Evolutionary conservation across 495 filamentous ascomycete species (phyloP).

Genomic region (Lasiosphaeria ovina): DNA sequence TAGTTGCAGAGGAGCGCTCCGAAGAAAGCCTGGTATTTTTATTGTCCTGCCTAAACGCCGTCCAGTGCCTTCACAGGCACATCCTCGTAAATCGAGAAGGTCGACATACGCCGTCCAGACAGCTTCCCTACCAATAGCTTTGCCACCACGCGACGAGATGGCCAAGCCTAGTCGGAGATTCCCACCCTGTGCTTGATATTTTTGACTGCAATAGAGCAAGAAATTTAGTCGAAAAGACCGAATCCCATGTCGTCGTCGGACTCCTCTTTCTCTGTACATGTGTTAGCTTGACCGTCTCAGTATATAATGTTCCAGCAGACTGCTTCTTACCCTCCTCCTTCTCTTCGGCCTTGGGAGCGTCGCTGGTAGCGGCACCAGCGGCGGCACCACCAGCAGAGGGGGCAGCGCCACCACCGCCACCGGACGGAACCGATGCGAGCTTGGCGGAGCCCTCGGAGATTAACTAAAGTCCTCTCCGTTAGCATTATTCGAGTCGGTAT

Average conservation of each 20-base stretch:
- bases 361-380: slow-evolving; percentile 65
- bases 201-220: slow-evolving; percentile 6
- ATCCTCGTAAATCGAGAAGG: slow-evolving; percentile 16
- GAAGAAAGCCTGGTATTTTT: slow-evolving; percentile 25
- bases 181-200: slow-evolving; percentile 15
- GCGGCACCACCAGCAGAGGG: slow-evolving; percentile 61
- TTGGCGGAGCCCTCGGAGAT: slow-evolving; percentile 88
- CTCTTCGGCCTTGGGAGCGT: slow-evolving; percentile 66
- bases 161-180: slow-evolving; percentile 25
- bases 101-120: slow-evolving; percentile 20
- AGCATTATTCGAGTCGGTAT: slow-evolving; percentile 14
- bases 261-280: slow-evolving; percentile 63
- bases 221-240: slow-evolving; percentile 94
- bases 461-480: slow-evolving; percentile 57
- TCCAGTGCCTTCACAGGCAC: slow-evolving; percentile 11
- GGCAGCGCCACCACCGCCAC: slow-evolving; percentile 71
- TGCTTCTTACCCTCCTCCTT: slow-evolving; percentile 65
- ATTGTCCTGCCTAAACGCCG: slow-evolving; percentile 27
- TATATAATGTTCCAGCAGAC: not conserved
- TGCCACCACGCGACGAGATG: slow-evolving; percentile 18
- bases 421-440: slow-evolving; percentile 96
- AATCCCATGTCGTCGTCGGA: slow-evolving; percentile 99
- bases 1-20: slow-evolving; percentile 12
- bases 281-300: slow-evolving; percentile 30
- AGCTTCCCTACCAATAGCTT: slow-evolving; percentile 12